These are phyloP conservation scores for Phytophthora kernoviae DNA, from an alignment of 352 stramenopile genomes.

Conservation along the genomic window DNA sequence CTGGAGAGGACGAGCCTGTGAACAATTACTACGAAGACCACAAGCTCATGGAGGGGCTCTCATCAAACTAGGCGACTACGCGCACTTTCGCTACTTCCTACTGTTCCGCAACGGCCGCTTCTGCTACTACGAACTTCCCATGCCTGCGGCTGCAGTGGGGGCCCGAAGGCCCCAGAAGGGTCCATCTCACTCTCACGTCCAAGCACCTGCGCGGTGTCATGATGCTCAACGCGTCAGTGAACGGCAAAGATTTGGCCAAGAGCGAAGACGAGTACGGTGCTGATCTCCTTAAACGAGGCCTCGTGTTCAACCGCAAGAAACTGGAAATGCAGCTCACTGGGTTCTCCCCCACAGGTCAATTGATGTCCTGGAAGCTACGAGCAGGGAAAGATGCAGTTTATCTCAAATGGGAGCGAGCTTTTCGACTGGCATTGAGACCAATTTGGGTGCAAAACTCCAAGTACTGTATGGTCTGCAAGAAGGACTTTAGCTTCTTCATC, in stretches of 20 bases:
- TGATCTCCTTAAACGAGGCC: conserved; percentile 65
- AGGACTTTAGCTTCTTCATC: conserved; percentile 75
- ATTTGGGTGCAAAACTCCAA: conserved; percentile 84
- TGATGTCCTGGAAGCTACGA: conserved; percentile 83
- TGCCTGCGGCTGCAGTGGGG: conserved; percentile 41
- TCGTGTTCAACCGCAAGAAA: conserved; percentile 83
- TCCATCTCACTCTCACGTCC: conserved; percentile 77
- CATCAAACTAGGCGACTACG: conserved; percentile 88
- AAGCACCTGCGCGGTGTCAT: conserved; percentile 84
- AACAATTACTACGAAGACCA: conserved; percentile 87
- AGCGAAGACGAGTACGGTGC: conserved; percentile 76
- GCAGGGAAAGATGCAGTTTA: conserved; percentile 74
- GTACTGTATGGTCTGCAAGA: conserved; percentile 76
- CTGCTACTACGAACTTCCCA: conserved; percentile 88
- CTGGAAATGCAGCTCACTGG: conserved; percentile 85
- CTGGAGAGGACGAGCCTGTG: conserved; percentile 58
- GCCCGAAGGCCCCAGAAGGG: conserved; percentile 32
- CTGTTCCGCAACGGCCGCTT: conserved; percentile 83
- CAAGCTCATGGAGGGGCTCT: conserved; percentile 88
- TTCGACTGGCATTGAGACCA: conserved; percentile 72
- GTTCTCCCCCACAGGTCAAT: conserved; percentile 73
- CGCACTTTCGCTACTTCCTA: conserved; percentile 87
- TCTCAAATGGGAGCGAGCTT: conserved; percentile 81
- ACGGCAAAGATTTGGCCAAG: conserved; percentile 65
- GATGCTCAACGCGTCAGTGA: conserved; percentile 81